Percentiles rank a stretch among this genome's conserved stretches.
These are phyloP conservation scores for Mentha longifolia DNA, from an alignment of 257 asterid species.

Conservation along the genomic window DNA sequence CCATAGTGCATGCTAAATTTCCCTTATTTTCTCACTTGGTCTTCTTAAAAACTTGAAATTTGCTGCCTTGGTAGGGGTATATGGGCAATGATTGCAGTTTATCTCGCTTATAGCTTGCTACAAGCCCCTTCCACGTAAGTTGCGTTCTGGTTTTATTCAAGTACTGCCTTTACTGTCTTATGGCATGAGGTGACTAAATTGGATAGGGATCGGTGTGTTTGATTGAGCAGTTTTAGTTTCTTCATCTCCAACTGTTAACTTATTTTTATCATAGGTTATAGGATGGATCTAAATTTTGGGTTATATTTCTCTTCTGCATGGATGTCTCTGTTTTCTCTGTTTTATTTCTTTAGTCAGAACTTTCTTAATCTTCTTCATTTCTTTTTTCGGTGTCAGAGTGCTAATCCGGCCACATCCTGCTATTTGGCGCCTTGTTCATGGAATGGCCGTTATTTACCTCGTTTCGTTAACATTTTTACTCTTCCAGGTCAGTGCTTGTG, in stretches of 20 bases:
- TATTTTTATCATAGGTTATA: neutral
- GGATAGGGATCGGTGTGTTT: slow-evolving; percentile 6
- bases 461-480: slow-evolving; percentile 93
- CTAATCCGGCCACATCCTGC: slow-evolving; percentile 99
- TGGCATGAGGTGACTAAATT: slow-evolving; percentile 7
- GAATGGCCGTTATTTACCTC: slow-evolving; percentile 92
- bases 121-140: slow-evolving; percentile 99
- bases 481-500: slow-evolving; percentile 76
- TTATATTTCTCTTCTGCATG: neutral
- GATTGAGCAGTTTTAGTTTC: neutral
- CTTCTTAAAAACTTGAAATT: slow-evolving; percentile 18
- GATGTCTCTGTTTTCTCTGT: slow-evolving; percentile 10
- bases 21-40: slow-evolving; percentile 7
- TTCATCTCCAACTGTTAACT: slow-evolving; percentile 6
- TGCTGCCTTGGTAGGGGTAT: slow-evolving; percentile 68
- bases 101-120: slow-evolving; percentile 92
- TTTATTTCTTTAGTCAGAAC: neutral
- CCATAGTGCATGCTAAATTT: neutral
- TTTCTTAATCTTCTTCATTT: neutral
- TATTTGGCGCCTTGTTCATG: slow-evolving; percentile 97
- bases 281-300: neutral
- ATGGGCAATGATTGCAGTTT: slow-evolving; percentile 96
- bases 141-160: slow-evolving; percentile 8
- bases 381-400: slow-evolving; percentile 53
- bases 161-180: neutral